These are phyloP conservation scores for Umbelopsis isabellina DNA, from an alignment of 192 early-diverging fungal species.

Conservation along the genomic window DNA sequence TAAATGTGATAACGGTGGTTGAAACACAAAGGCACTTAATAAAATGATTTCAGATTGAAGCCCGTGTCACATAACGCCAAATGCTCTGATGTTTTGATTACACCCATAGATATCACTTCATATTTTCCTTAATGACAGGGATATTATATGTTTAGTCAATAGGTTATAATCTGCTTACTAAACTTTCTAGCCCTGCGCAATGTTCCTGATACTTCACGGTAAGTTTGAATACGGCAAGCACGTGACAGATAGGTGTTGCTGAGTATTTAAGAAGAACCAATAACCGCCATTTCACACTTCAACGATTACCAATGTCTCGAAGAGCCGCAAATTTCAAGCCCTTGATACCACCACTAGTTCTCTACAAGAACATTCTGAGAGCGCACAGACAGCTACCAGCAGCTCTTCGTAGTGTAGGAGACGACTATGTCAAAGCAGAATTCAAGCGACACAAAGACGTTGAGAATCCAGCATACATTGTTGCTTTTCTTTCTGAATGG, in stretches of 20 bases:
- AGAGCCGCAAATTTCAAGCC: constrained; percentile 26
- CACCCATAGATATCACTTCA: too few relatives aligned
- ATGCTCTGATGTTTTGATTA: neutral
- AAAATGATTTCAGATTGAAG: too few relatives aligned
- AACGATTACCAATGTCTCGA: neutral
- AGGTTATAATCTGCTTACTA: too few relatives aligned
- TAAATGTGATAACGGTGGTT: neutral
- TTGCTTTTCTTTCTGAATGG: constrained; percentile 62
- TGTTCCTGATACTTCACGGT: too few relatives aligned
- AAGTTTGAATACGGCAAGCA: too few relatives aligned
- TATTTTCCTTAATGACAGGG: too few relatives aligned
- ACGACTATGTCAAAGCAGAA: constrained; percentile 65
- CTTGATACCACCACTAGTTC: constrained; percentile 51
- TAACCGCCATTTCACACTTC: neutral
- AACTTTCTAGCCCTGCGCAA: too few relatives aligned
- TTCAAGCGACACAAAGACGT: constrained; percentile 58
- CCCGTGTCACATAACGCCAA: neutral
- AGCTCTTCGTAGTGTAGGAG: constrained; percentile 55
- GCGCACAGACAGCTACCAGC: constrained; percentile 51
- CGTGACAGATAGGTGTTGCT: too few relatives aligned
- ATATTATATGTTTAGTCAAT: too few relatives aligned
- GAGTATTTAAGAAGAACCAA: too few relatives aligned
- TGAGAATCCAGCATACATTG: constrained; percentile 59
- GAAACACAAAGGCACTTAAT: neutral
- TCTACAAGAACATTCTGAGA: constrained; percentile 59